Conservation (phyloP, 371 early-diverging fungal genomes). For the Mucor velutinosus region DNA sequence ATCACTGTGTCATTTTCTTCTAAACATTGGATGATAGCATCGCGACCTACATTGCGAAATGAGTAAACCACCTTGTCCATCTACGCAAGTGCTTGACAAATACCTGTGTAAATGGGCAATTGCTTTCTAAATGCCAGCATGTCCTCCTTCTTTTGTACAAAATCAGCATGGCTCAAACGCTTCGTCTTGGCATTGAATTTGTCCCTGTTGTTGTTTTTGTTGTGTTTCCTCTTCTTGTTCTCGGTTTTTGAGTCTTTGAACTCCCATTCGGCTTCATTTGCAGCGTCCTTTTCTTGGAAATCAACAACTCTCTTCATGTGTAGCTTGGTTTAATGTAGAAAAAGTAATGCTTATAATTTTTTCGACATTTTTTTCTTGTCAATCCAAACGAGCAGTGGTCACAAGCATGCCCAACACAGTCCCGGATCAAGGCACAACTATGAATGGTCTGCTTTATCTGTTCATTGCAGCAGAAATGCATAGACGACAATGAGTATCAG, state of each 20-base stretch:
- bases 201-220: slow-evolving; percentile 10
- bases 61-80: neutral
- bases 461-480: too few relatives aligned
- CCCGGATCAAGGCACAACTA: neutral
- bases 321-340: neutral
- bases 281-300: slow-evolving; percentile 24
- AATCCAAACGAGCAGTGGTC: neutral
- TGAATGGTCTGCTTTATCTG: too few relatives aligned
- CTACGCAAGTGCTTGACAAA: neutral
- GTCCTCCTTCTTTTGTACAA: slow-evolving; percentile 37
- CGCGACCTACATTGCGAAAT: slow-evolving; percentile 47
- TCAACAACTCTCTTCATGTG: slow-evolving; percentile 29
- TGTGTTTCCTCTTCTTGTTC: slow-evolving; percentile 20
- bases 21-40: slow-evolving; percentile 60
- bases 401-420: neutral
- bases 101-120: slow-evolving; percentile 52
- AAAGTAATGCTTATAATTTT: neutral
- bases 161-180: slow-evolving; percentile 23
- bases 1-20: slow-evolving; percentile 57
- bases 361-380: neutral
- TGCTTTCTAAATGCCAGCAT: slow-evolving; percentile 48
- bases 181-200: slow-evolving; percentile 22
- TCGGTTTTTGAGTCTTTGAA: slow-evolving; percentile 15
- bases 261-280: slow-evolving; percentile 11
- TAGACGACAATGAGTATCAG: too few relatives aligned